Percentiles rank a stretch among this genome's conserved stretches.
Evolutionary conservation across 495 filamentous ascomycete genomes (phyloP).

Genomic region (Podospora bellae-mahoneyi): DNA sequence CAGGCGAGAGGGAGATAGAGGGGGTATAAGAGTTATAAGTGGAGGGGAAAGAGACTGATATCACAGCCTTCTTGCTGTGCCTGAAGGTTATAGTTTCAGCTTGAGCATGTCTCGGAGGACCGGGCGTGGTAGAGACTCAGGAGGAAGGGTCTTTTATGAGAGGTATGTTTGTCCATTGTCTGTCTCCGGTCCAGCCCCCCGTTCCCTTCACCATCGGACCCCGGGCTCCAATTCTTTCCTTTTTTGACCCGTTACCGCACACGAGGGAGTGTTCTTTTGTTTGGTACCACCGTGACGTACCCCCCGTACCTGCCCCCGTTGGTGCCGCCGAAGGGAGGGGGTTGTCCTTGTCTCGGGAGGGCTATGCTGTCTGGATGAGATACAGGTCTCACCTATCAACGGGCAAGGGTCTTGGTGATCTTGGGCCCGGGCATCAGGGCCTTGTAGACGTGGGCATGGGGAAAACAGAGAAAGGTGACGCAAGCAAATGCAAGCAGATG

Average conservation of each 20-base stretch:
- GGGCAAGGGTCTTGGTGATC: not conserved
- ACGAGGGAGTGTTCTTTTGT: not conserved
- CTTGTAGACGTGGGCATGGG: not conserved
- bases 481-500: not conserved
- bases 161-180: not conserved
- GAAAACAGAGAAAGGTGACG: not conserved
- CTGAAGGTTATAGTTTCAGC: not conserved
- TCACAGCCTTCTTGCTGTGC: not conserved
- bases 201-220: not conserved
- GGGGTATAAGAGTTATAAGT: not conserved
- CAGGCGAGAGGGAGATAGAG: not conserved
- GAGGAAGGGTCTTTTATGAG: not conserved
- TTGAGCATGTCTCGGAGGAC: not conserved
- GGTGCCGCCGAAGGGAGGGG: not conserved
- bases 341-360: not conserved
- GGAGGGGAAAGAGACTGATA: not conserved
- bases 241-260: not conserved
- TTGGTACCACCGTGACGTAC: not conserved
- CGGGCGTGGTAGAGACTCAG: not conserved
- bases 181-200: not conserved
- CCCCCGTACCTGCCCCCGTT: not conserved
- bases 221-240: not conserved
- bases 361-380: not conserved
- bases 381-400: not conserved
- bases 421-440: not conserved